A percentile compares a stretch with the other conserved stretches of the same genome.
phyloP scores from a whole-genome alignment of 2,329 filamentous ascomycete species.

The Dendryphion nanum region DNA sequence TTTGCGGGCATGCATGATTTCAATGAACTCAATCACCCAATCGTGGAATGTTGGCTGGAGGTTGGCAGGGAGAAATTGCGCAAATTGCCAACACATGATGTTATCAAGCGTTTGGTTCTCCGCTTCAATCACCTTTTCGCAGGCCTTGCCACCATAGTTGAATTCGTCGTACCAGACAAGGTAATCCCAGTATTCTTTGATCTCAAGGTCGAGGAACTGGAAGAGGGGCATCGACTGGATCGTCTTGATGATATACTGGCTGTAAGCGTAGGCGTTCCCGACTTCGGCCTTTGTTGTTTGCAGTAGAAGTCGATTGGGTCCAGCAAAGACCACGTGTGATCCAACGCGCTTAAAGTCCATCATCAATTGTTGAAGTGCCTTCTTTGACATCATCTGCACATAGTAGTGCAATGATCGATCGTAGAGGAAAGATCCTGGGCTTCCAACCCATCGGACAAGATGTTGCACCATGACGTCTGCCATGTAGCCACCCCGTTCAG shows the following conservation, averaged over 20 bases:
- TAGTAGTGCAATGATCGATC: slow-evolving; percentile 94
- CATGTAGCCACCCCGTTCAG: slow-evolving; percentile 86
- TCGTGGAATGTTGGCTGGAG: slow-evolving; percentile 85
- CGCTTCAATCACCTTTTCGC: slow-evolving; percentile 71
- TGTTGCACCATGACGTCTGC: slow-evolving; percentile 98
- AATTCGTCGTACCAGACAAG: slow-evolving; percentile 98
- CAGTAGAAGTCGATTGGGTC: slow-evolving; percentile 80
- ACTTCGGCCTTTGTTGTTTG: slow-evolving; percentile 97
- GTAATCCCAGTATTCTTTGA: slow-evolving; percentile 99
- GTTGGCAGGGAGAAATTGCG: slow-evolving; percentile 76
- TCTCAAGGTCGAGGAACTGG: slow-evolving; percentile 93
- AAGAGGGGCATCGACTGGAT: slow-evolving; percentile 95
- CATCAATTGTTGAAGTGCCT: slow-evolving; percentile 96
- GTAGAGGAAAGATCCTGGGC: slow-evolving; percentile 89
- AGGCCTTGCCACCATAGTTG: slow-evolving; percentile 96
- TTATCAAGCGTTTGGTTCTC: slow-evolving; percentile 82
- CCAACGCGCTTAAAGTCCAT: slow-evolving; percentile 93
- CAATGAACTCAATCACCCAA: slow-evolving; percentile 92
- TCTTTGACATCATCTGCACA: slow-evolving; percentile 97
- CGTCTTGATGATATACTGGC: slow-evolving; percentile 95
- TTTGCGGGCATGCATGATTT: slow-evolving; percentile 89
- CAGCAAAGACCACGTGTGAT: slow-evolving; percentile 94
- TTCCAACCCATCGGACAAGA: slow-evolving; percentile 95
- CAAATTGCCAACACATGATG: slow-evolving; percentile 98
- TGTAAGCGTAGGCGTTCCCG: slow-evolving; percentile 93